Percentiles rank a stretch among this genome's conserved stretches.
Evolutionary conservation across 2,329 filamentous ascomycete genomes (phyloP).

Genomic region (Sclerotinia trifoliorum): DNA sequence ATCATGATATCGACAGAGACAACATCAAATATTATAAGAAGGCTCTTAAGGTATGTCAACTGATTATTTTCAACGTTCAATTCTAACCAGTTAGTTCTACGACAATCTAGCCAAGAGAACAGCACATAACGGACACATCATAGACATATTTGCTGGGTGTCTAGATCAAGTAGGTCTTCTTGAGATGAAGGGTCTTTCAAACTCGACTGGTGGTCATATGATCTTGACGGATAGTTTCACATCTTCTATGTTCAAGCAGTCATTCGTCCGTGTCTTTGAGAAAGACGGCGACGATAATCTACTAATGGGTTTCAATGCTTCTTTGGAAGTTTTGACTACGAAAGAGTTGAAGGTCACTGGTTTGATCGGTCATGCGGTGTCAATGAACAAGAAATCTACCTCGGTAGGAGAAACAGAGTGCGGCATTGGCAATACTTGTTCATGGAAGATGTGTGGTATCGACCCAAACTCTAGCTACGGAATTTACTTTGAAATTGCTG

Average conservation of each 20-base stretch:
- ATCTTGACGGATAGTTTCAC: slow-evolving; percentile 98
- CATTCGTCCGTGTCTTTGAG: slow-evolving; percentile 94
- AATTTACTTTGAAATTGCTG: slow-evolving; percentile 96
- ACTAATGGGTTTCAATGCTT: slow-evolving; percentile 97
- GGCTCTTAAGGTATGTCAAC: slow-evolving; percentile 74
- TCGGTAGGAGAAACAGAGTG: slow-evolving; percentile 98
- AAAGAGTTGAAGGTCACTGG: slow-evolving; percentile 98
- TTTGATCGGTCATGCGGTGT: slow-evolving; percentile 93
- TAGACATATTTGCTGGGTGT: slow-evolving; percentile 97
- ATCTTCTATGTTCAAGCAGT: slow-evolving; percentile 99
- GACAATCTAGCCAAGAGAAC: slow-evolving; percentile 90
- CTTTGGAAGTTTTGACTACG: slow-evolving; percentile 91
- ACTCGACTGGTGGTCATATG: slow-evolving; percentile 97
- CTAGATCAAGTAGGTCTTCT: slow-evolving; percentile 94
- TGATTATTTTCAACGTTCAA: not conserved
- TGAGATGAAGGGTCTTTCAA: slow-evolving; percentile 97
- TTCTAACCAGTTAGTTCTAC: slow-evolving; percentile 69
- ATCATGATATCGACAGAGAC: slow-evolving; percentile 97
- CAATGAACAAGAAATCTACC: slow-evolving; percentile 95
- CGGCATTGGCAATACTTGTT: slow-evolving; percentile 96
- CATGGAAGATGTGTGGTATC: slow-evolving; percentile 99
- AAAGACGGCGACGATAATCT: slow-evolving; percentile 94
- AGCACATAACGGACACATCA: slow-evolving; percentile 93
- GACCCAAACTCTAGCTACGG: slow-evolving; percentile 92
- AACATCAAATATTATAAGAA: slow-evolving; percentile 99